These are phyloP conservation scores for Solanum virginianum DNA, from an alignment of 257 asterid genomes.

Conservation along the genomic window DNA sequence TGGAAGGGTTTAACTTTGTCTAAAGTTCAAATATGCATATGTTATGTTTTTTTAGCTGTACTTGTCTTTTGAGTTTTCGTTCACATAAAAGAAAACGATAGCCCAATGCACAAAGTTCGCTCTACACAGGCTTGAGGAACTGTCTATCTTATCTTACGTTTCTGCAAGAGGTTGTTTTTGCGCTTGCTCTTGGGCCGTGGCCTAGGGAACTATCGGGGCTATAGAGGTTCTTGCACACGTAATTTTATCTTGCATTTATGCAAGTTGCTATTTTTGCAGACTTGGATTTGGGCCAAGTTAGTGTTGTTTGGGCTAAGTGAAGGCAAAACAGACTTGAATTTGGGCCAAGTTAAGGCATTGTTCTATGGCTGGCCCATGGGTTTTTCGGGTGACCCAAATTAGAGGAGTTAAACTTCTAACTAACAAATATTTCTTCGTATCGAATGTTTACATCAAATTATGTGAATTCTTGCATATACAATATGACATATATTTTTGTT, in stretches of 20 bases:
- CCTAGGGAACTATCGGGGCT: no score
- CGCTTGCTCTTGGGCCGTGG: no score
- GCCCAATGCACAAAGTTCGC: not conserved
- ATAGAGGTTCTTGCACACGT: no score
- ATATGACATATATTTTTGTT: no score
- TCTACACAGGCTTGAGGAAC: not conserved
- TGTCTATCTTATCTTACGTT: not conserved
- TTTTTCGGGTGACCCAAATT: not conserved
- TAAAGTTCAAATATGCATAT: not conserved
- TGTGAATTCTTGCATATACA: no score
- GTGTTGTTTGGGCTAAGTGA: not conserved
- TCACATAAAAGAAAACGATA: not conserved
- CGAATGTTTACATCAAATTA: no score
- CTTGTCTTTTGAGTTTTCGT: not conserved
- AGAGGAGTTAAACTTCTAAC: not conserved
- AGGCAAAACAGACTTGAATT: not conserved
- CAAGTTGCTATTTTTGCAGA: no score
- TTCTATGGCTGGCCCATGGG: not conserved
- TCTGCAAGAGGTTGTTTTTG: not conserved
- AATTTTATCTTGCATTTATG: no score
- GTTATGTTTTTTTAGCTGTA: no score
- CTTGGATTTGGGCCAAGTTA: no score
- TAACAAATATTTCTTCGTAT: no score
- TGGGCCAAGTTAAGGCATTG: not conserved
- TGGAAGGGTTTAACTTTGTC: not conserved